Conservation (phyloP, 2,329 filamentous ascomycete species). For the Dactylonectria macrodidyma region DNA sequence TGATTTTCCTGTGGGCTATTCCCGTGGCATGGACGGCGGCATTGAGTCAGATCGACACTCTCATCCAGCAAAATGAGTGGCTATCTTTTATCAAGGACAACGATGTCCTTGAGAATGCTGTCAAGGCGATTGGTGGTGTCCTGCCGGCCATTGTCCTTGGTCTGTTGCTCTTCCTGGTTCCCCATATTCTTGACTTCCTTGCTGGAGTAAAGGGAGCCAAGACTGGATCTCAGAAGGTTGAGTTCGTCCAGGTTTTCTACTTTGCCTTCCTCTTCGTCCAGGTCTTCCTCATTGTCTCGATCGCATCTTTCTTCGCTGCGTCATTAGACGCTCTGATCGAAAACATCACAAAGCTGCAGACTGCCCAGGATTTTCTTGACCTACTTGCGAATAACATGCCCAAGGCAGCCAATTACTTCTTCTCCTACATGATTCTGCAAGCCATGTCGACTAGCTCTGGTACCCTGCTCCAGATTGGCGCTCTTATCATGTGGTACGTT, state of each 20-base stretch:
- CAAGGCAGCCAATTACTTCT: slow-evolving; percentile 94
- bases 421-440: slow-evolving; percentile 97
- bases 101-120: slow-evolving; percentile 71
- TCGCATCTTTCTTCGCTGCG: slow-evolving; percentile 80
- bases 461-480: slow-evolving; percentile 87
- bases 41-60: slow-evolving; percentile 80
- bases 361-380: slow-evolving; percentile 77
- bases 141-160: slow-evolving; percentile 84
- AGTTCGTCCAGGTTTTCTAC: slow-evolving; percentile 93
- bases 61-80: slow-evolving; percentile 78
- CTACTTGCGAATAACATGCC: slow-evolving; percentile 86
- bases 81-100: slow-evolving; percentile 78
- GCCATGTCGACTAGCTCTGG: slow-evolving; percentile 92
- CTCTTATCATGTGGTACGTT: slow-evolving; percentile 85
- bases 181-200: slow-evolving; percentile 82
- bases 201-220: slow-evolving; percentile 83
- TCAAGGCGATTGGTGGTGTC: slow-evolving; percentile 83
- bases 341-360: slow-evolving; percentile 58
- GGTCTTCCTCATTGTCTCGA: slow-evolving; percentile 92
- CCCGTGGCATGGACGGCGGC: slow-evolving; percentile 91
- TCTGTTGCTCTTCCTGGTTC: slow-evolving; percentile 84
- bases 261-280: slow-evolving; percentile 96
- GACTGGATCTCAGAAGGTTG: slow-evolving; percentile 83
- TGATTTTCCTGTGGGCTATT: slow-evolving; percentile 91
- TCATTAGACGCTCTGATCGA: slow-evolving; percentile 75